These are phyloP conservation scores for Hypoxylon rickii DNA, from an alignment of 495 filamentous ascomycete genomes.

Conservation along the genomic window DNA sequence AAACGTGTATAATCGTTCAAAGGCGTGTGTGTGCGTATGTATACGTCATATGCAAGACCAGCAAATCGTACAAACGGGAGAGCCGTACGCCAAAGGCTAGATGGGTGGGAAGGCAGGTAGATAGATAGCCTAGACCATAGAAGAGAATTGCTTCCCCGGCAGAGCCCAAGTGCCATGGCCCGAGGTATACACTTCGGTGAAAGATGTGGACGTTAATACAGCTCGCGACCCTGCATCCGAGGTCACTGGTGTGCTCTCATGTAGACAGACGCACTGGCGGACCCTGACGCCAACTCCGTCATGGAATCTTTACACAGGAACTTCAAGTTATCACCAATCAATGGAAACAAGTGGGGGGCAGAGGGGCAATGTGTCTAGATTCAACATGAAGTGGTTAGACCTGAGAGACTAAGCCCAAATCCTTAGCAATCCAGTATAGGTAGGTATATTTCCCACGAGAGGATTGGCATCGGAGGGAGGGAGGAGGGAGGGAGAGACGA, in stretches of 20 bases:
- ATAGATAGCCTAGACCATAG: too few relatives aligned
- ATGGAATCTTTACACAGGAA: not conserved
- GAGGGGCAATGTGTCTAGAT: conserved; percentile 22
- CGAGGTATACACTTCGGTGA: conserved; percentile 19
- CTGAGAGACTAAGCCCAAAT: conserved; percentile 12
- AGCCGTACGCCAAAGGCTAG: conserved; percentile 7
- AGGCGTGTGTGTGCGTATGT: not conserved
- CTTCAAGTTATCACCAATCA: not conserved
- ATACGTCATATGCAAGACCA: conserved; percentile 1
- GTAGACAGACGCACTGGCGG: conserved; percentile 8
- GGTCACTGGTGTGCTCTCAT: conserved; percentile 6
- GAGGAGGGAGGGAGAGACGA: too few relatives aligned
- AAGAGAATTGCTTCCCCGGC: too few relatives aligned
- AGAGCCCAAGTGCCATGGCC: conserved; percentile 5
- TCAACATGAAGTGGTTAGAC: not conserved
- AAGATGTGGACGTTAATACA: conserved; percentile 6
- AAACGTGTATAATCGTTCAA: conserved; percentile 4
- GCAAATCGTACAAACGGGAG: not conserved
- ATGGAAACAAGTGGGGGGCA: conserved; percentile 4
- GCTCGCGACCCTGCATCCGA: conserved; percentile 6
- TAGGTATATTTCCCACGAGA: too few relatives aligned
- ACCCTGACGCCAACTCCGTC: not conserved
- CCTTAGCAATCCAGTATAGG: conserved; percentile 1
- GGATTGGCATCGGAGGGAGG: conserved; percentile 1
- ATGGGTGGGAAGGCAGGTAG: conserved; percentile 11